Percentiles rank a stretch among this genome's conserved stretches.
phyloP scores from a whole-genome alignment of 352 stramenopile species.

The Phytophthora capsici region DNA sequence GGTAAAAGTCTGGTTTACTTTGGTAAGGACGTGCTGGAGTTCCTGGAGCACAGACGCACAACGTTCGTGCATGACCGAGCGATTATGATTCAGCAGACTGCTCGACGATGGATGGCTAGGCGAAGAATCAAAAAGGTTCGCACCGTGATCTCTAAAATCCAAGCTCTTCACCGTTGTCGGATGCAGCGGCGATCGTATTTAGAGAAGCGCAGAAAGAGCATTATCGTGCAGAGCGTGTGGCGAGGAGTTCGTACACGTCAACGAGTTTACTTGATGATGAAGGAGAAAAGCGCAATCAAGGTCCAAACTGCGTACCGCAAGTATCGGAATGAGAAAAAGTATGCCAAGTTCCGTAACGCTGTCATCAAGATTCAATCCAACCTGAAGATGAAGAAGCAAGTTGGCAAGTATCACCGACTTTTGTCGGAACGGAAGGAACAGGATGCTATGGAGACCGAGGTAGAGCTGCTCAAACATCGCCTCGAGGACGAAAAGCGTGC shows the following conservation, averaged over 20 bases:
- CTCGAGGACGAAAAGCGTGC: conserved; percentile 82
- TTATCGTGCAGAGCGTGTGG: conserved; percentile 79
- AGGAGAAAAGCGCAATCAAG: conserved; percentile 62
- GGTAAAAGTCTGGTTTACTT: conserved; percentile 95
- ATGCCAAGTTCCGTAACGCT: conserved; percentile 61
- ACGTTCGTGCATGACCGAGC: conserved; percentile 76
- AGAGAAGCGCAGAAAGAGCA: conserved; percentile 42
- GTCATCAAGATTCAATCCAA: conserved; percentile 76
- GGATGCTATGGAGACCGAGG: conserved; percentile 76
- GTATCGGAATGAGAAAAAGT: conserved; percentile 55
- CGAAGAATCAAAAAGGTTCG: conserved; percentile 58
- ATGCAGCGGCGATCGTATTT: conserved; percentile 54
- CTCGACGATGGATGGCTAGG: conserved; percentile 59
- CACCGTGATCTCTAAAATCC: conserved; percentile 60
- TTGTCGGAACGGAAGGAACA: conserved; percentile 73
- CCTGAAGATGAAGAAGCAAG: conserved; percentile 81
- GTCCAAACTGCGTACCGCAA: conserved; percentile 69
- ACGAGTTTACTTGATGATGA: conserved; percentile 56
- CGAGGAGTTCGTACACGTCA: conserved; percentile 71
- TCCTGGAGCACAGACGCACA: conserved; percentile 81
- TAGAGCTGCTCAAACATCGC: conserved; percentile 74
- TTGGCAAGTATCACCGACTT: conserved; percentile 70
- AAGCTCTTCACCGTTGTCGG: conserved; percentile 62
- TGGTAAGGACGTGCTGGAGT: conserved; percentile 92
- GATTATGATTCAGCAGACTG: conserved; percentile 64